Base-by-base conservation (phyloP, 129 eudicot genomes). In the Ambrosia trifida region DNA sequence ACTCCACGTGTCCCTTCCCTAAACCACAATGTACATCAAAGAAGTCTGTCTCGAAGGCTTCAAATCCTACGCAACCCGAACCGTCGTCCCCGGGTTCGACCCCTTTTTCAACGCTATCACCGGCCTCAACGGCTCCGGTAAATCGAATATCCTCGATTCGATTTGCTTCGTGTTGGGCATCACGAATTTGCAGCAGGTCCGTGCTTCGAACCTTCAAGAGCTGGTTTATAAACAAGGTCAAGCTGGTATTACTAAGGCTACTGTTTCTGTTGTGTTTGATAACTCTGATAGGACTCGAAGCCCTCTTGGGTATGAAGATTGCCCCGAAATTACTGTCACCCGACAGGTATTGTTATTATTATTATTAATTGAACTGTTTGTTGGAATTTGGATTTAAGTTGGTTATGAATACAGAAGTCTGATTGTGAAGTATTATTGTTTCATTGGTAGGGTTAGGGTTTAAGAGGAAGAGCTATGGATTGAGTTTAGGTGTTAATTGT, bases 241-340 rank as follows among this genome's bases (percentile, higher is more conserved):
- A 72, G 99, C 99, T 69, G 99, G 99, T n/a, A 95, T 95, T 58
- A 95, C 99, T 0, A 95, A 95, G 72, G 99, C 99, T 8, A 95
- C 99, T 2, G 99, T 95, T 4, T 95, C 99, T 0, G 82, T 95
- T 74, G 93, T 95, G 62, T 95, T 95, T 45, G 99, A 95, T 76
- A 95, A 95, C 69, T 86, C 94, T 0, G 96, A 90, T 76, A 84
- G 95, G 46, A 84, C 78, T 68, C 75, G 97, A 59, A 95, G 99
- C 47, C 99, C 99, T 28, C 83, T 95, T 8, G 99, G 99, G 0
- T 95, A 90, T 11, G 99, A 95, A 73, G 97, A 90, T 81, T 95
- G 82, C 46, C 45, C 91, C 3, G 97, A 95, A 73, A 95, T 95
- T 68, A 95, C 99, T 0, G 99, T 95, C 53, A 95, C 99, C 4